Percentiles rank a stretch among this genome's conserved stretches.
Conservation (phyloP, 2,329 filamentous ascomycete genomes). For the Mollisiaceae sp. region DNA sequence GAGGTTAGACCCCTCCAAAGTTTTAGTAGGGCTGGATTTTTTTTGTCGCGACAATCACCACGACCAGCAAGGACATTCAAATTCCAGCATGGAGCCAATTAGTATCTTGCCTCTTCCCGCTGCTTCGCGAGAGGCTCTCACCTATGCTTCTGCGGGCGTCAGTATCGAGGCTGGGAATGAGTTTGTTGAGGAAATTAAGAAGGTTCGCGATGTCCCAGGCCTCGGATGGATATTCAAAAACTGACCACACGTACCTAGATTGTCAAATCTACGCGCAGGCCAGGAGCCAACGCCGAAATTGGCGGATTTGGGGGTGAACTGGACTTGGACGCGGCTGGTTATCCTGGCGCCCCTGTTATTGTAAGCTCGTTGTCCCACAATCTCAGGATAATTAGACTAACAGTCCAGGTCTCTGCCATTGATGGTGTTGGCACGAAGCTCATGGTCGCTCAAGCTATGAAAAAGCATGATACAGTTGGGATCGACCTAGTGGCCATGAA, state of each 20-base stretch:
- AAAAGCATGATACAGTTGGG: conserved; percentile 91
- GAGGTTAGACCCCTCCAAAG: conserved; percentile 16
- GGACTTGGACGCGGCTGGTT: conserved; percentile 77
- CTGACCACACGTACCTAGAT: conserved; percentile 47
- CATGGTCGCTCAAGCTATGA: conserved; percentile 89
- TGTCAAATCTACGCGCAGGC: conserved; percentile 82
- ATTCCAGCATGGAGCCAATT: conserved; percentile 31
- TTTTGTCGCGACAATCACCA: not conserved
- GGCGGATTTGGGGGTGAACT: conserved; percentile 93
- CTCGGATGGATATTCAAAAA: not conserved
- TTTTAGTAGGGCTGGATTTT: conserved; percentile 9
- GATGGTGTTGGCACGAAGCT: conserved; percentile 97
- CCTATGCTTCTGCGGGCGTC: conserved; percentile 91
- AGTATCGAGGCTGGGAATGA: conserved; percentile 94
- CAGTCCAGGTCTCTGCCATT: conserved; percentile 72
- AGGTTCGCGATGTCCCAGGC: conserved; percentile 36
- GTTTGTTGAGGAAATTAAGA: conserved; percentile 90
- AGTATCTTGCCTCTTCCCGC: conserved; percentile 70
- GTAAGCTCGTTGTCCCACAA: conserved; percentile 43
- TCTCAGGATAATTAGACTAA: not conserved
- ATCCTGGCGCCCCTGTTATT: conserved; percentile 74
- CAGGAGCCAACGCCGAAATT: conserved; percentile 90
- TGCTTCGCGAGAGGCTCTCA: conserved; percentile 61
- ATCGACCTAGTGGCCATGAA: conserved; percentile 98
- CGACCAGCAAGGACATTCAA: conserved; percentile 1